phyloP scores from a whole-genome alignment of 352 stramenopile genomes.

The Phytopythium litorale region DNA sequence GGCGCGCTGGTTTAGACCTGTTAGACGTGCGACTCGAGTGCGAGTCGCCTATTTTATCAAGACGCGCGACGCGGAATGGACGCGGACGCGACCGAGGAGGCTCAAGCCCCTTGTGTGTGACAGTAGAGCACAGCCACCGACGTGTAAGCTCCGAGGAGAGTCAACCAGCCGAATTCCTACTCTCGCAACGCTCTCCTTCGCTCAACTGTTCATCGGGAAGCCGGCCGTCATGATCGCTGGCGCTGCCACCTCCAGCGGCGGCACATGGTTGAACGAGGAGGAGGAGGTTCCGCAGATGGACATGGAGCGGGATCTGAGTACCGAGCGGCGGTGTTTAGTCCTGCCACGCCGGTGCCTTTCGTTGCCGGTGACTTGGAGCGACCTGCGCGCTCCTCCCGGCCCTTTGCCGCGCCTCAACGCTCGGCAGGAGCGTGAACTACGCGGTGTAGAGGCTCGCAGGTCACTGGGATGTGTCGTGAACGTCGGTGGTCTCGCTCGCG shows the following conservation, averaged over 20 bases:
- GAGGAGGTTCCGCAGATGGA: neutral
- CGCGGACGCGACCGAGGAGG: no score
- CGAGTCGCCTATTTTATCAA: neutral
- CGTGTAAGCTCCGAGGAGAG: neutral
- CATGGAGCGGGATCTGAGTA: neutral
- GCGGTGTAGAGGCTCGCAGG: neutral
- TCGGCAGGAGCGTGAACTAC: neutral
- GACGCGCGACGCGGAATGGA: neutral
- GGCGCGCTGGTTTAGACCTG: neutral
- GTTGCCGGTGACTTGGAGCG: neutral
- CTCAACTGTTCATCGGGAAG: neutral
- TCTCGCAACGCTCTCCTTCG: neutral
- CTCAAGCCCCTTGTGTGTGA: neutral
- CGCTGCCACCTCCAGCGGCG: no score
- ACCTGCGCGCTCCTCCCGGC: neutral
- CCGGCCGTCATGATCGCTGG: no score
- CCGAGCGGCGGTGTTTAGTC: neutral
- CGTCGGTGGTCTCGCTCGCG: neutral
- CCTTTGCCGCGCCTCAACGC: neutral
- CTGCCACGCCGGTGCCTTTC: neutral
- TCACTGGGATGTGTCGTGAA: neutral
- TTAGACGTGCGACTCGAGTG: neutral
- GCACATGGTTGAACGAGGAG: neutral
- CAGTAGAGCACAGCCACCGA: neutral
- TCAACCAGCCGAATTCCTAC: neutral